Percentiles rank a stretch among this genome's conserved stretches.
Conservation (phyloP, 306 rosid species). For the Rosa multiflora region DNA sequence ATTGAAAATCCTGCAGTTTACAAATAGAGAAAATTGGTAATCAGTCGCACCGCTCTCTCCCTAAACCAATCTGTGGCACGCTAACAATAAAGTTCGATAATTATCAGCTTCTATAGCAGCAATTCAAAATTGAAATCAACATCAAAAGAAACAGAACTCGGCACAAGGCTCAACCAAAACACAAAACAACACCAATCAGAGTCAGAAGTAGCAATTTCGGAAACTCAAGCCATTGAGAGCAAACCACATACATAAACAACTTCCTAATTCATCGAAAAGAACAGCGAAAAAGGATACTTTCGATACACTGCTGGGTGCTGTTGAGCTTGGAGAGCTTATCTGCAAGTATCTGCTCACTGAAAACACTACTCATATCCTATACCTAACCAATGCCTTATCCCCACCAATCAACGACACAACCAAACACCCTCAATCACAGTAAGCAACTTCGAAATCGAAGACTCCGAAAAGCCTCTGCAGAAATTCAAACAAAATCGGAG, state of each 20-base stretch:
- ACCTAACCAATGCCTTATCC: slow-evolving; percentile 22
- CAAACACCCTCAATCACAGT: slow-evolving; percentile 25
- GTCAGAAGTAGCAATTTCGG: not conserved
- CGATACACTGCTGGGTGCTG: slow-evolving; percentile 83
- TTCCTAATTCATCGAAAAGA: not conserved
- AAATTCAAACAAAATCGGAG: not conserved
- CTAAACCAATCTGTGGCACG: not conserved
- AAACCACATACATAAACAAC: not conserved
- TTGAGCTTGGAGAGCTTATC: slow-evolving; percentile 90
- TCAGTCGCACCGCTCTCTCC: not conserved
- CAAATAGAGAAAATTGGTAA: no score
- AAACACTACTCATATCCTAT: slow-evolving; percentile 65
- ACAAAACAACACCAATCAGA: not conserved
- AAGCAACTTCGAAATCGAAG: not conserved
- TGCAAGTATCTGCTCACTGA: slow-evolving; percentile 74
- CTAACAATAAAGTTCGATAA: not conserved
- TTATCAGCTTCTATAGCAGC: not conserved
- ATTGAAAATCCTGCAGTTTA: no score
- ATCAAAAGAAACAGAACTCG: not conserved
- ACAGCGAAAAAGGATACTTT: slow-evolving; percentile 60
- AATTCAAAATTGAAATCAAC: not conserved
- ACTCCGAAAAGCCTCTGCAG: slow-evolving; percentile 21
- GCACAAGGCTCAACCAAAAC: not conserved
- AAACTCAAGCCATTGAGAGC: not conserved
- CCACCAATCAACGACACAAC: slow-evolving; percentile 8